Conservation (phyloP, 192 early-diverging fungal species). For the Kickxella alabastrina region DNA sequence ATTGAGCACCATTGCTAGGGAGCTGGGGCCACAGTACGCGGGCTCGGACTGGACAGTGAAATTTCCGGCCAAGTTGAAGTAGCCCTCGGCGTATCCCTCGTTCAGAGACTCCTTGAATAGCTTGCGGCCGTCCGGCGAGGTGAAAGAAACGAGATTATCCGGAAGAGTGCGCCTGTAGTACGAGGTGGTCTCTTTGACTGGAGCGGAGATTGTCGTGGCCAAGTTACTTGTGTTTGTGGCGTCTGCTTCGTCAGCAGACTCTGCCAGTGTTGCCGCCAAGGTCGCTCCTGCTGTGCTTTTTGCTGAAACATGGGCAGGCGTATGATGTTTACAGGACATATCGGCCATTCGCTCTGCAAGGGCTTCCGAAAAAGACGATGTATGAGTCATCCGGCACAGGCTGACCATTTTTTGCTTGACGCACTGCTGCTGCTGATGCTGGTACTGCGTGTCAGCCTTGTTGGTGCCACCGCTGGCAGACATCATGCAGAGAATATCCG, state of each 20-base stretch:
- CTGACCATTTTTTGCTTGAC: not conserved
- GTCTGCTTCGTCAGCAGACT: not conserved
- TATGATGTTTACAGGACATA: too few relatives aligned
- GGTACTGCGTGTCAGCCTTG: too few relatives aligned
- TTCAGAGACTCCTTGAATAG: slow-evolving; percentile 78
- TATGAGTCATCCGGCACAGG: not conserved
- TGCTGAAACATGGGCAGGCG: too few relatives aligned
- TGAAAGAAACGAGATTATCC: slow-evolving; percentile 66
- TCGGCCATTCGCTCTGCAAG: too few relatives aligned
- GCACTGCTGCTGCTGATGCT: too few relatives aligned
- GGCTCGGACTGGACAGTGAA: slow-evolving; percentile 91
- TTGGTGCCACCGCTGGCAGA: too few relatives aligned
- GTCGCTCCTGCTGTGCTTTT: not conserved
- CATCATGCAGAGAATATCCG: not conserved
- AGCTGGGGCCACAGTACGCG: slow-evolving; percentile 84
- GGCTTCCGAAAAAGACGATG: too few relatives aligned
- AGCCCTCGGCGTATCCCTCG: slow-evolving; percentile 76
- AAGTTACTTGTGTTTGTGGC: not conserved
- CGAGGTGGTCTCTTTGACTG: slow-evolving; percentile 40
- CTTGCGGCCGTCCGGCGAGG: slow-evolving; percentile 68
- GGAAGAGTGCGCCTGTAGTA: slow-evolving; percentile 69
- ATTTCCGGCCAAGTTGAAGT: slow-evolving; percentile 81
- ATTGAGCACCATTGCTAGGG: slow-evolving; percentile 90
- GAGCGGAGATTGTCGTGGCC: slow-evolving; percentile 1
- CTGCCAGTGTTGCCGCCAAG: not conserved